A percentile compares a stretch with the other conserved stretches of the same genome.
phyloP scores from a whole-genome alignment of 2,329 filamentous ascomycete species.

The Penicillium sp. region DNA sequence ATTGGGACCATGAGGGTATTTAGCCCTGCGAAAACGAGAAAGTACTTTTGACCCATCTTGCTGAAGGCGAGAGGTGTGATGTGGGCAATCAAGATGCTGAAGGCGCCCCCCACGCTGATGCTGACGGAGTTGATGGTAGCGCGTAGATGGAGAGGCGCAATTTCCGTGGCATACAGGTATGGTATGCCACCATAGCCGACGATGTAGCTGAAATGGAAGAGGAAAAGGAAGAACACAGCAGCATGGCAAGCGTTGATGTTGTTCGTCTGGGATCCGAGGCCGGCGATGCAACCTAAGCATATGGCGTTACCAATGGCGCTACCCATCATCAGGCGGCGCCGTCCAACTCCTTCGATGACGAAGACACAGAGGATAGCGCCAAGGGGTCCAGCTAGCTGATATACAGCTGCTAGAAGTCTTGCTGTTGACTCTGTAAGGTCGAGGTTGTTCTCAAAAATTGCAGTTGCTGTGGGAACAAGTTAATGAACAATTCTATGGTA shows the following conservation, averaged over 20 bases:
- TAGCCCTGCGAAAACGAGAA: slow-evolving; percentile 19
- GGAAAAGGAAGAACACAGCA: slow-evolving; percentile 23
- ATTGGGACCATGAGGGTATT: slow-evolving; percentile 19
- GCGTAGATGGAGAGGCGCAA: slow-evolving; percentile 23
- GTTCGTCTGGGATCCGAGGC: slow-evolving; percentile 13
- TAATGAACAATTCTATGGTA: background rate
- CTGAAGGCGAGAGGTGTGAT: slow-evolving; percentile 24
- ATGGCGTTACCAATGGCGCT: slow-evolving; percentile 20
- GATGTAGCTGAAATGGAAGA: slow-evolving; percentile 26
- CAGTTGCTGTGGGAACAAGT: slow-evolving; percentile 10
- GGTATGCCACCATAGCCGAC: slow-evolving; percentile 25
- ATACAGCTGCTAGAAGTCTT: slow-evolving; percentile 19
- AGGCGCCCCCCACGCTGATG: slow-evolving; percentile 21
- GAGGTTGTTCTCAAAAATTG: slow-evolving; percentile 23
- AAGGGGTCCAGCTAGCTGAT: slow-evolving; percentile 22
- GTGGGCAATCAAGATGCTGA: slow-evolving; percentile 23
- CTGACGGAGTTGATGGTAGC: slow-evolving; percentile 25
- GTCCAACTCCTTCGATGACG: slow-evolving; percentile 18
- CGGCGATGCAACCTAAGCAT: slow-evolving; percentile 18
- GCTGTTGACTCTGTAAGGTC: slow-evolving; percentile 17
- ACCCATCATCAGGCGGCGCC: slow-evolving; percentile 18
- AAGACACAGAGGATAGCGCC: slow-evolving; percentile 20
- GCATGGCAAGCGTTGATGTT: slow-evolving; percentile 18
- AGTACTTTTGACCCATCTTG: slow-evolving; percentile 20
- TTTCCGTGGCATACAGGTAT: slow-evolving; percentile 24